Conservation (phyloP, 345 rosid genomes). For the Moricandia moricandioides region DNA sequence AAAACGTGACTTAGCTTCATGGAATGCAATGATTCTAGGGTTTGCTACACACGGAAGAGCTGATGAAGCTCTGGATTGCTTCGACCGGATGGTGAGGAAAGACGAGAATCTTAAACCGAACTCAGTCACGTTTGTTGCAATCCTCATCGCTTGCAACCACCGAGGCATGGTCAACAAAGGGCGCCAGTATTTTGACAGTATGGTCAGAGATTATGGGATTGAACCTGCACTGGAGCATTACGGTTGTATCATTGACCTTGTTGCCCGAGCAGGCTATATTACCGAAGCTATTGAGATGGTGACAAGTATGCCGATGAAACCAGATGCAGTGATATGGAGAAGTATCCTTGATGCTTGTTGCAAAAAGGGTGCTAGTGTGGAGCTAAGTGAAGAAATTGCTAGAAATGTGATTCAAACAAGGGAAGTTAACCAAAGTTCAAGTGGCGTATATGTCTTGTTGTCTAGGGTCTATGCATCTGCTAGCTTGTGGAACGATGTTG, state of each 20-base stretch:
- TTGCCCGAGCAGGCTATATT: conserved; percentile 70
- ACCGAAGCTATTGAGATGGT: conserved; percentile 63
- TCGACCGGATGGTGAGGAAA: conserved; percentile 41
- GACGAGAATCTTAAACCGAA: conserved; percentile 46
- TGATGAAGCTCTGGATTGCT: conserved; percentile 48
- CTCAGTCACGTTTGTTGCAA: conserved; percentile 62
- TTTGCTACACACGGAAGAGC: conserved; percentile 72
- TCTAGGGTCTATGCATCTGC: conserved; percentile 78
- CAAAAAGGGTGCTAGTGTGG: conserved; percentile 55
- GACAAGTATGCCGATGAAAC: conserved; percentile 63
- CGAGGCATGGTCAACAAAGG: conserved; percentile 66
- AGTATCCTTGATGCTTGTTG: conserved; percentile 79
- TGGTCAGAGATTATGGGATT: conserved; percentile 53
- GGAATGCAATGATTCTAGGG: conserved; percentile 79
- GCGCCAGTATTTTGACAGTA: conserved; percentile 51
- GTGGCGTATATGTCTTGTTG: conserved; percentile 71
- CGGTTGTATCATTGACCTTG: conserved; percentile 73
- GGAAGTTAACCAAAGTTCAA: conserved; percentile 29
- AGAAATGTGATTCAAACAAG: conserved; percentile 48
- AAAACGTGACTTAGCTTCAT: conserved; percentile 59
- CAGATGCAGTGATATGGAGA: conserved; percentile 84
- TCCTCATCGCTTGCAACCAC: conserved; percentile 74
- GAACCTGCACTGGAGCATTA: conserved; percentile 71
- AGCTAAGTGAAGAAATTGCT: conserved; percentile 68
- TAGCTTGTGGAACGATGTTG: conserved; percentile 73